Base-by-base conservation (phyloP, 768 basidiomycete genomes). In the Rhodosporidiobolus sp. region DNA sequence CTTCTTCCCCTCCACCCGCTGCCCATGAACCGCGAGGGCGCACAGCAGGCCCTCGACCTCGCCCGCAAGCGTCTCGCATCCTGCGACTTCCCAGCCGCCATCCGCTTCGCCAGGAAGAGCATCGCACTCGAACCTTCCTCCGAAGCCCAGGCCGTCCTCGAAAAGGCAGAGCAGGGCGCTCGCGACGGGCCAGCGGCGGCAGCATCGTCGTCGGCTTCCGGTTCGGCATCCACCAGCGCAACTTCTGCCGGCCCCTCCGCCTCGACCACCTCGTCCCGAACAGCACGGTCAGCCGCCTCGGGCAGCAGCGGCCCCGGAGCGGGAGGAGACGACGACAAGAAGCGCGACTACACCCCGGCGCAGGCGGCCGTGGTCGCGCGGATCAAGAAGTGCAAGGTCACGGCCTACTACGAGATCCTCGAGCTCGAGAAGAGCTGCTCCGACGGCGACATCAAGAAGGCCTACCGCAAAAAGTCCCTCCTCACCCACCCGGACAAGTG, bases 331-430 rank as follows among this genome's bases (percentile, higher is more conserved):
- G 35, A 26, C 28, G n/a, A n/a, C 5, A 52, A 19, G 54, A 46
- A 53, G 43, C 38, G 55, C 24, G 48, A n/a, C 26, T 95, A 91
- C 81, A 95, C 94, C 4, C 81, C 86, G 30, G 94, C 94, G 77
- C 92, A 96, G 80, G 80, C 84, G 26, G 85, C 86, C 8, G 86
- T 94, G 55, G 95, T 98, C 69, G 90, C 90, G 81, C 85, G 93
- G 61, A 90, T 98, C 58, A 86, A 89, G 77, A 80, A 84, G 43
- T 98, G 95, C 84, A 92, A 90, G 81, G 86, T 88, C 35, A 90
- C 91, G 35, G 89, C 90, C 79, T 98, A 95, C 81, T 98, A 98
- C 80, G 92, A 92, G 81, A 97, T 98, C 73, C 81, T 98, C 77
- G 85, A 86, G 11, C 80, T 94, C 72, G 87, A 90, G 81, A 87